A percentile compares a stretch with the other conserved stretches of the same genome.
phyloP scores from a whole-genome alignment of 2,329 filamentous ascomycete species.

The Bimuria novae-zelandiae region DNA sequence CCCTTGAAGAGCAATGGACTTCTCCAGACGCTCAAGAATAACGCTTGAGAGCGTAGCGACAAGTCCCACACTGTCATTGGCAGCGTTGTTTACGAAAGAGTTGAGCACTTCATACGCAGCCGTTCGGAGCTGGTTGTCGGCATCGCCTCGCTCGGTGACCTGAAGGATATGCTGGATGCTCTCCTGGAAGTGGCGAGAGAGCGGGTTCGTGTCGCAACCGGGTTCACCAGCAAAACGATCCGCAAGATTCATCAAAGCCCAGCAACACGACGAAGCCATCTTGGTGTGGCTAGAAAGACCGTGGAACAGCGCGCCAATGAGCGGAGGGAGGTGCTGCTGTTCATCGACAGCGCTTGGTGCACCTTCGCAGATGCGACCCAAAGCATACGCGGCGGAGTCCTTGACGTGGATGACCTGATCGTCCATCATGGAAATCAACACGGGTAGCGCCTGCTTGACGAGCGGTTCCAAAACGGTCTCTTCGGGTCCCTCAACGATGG shows the following conservation, averaged over 20 bases:
- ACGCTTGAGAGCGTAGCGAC: slow-evolving; percentile 85
- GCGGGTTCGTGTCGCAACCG: slow-evolving; percentile 75
- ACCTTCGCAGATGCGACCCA: slow-evolving; percentile 93
- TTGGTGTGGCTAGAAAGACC: slow-evolving; percentile 89
- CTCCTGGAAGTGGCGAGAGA: slow-evolving; percentile 91
- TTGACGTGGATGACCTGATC: slow-evolving; percentile 87
- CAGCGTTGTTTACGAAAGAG: slow-evolving; percentile 89
- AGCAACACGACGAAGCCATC: slow-evolving; percentile 98
- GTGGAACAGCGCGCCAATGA: slow-evolving; percentile 87
- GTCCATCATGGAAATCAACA: slow-evolving; percentile 91
- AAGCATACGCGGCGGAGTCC: slow-evolving; percentile 93
- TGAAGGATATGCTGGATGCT: slow-evolving; percentile 84
- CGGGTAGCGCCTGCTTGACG: slow-evolving; percentile 91
- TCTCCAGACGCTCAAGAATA: slow-evolving; percentile 87
- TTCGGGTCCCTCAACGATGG: slow-evolving; percentile 98
- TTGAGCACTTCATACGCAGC: slow-evolving; percentile 97
- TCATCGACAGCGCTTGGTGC: slow-evolving; percentile 92
- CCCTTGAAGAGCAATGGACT: slow-evolving; percentile 83
- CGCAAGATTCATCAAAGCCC: slow-evolving; percentile 97
- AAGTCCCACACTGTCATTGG: slow-evolving; percentile 79
- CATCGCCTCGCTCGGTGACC: slow-evolving; percentile 80
- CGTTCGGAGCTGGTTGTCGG: slow-evolving; percentile 87
- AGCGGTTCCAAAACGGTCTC: slow-evolving; percentile 90
- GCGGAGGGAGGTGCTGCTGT: slow-evolving; percentile 75
- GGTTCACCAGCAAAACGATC: slow-evolving; percentile 91